These are phyloP conservation scores for Besnoitia besnoiti DNA, from an alignment of 169 alveolate genomes.

Conservation along the genomic window DNA sequence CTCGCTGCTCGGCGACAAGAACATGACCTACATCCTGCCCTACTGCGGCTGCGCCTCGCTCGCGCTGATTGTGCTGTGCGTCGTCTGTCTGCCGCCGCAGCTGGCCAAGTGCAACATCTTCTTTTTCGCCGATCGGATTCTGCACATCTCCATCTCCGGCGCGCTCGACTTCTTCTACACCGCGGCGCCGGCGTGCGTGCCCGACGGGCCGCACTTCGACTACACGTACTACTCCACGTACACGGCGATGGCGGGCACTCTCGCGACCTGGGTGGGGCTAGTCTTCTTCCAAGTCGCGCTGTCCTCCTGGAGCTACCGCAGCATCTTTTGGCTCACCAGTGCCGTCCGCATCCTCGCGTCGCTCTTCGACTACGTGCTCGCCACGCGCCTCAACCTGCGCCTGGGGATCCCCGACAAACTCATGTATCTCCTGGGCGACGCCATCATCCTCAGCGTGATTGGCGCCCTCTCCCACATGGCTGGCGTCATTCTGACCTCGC, in stretches of 20 bases:
- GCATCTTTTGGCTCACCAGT: conserved; percentile 53
- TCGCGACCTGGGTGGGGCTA: conserved; percentile 43
- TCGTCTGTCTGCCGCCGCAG: conserved; percentile 18
- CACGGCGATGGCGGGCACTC: conserved; percentile 53
- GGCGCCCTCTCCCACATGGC: conserved; percentile 62
- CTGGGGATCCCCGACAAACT: conserved; percentile 62
- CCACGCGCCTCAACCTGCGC: conserved; percentile 43
- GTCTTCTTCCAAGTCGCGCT: conserved; percentile 33
- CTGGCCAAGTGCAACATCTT: conserved; percentile 45
- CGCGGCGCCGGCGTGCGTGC: conserved; percentile 58
- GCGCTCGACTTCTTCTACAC: conserved; percentile 59
- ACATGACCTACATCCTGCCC: not conserved
- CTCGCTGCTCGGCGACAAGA: not conserved
- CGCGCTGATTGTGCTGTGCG: not conserved
- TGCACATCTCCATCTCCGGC: conserved; percentile 49
- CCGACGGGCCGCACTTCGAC: conserved; percentile 67
- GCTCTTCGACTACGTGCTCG: conserved; percentile 56
- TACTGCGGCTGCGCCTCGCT: not conserved
- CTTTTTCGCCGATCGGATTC: not conserved
- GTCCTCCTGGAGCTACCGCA: conserved; percentile 42
- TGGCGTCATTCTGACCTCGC: conserved; percentile 50
- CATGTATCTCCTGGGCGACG: conserved; percentile 66
- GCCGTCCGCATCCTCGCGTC: conserved; percentile 55
- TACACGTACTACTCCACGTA: conserved; percentile 69
- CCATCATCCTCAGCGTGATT: conserved; percentile 50